Percentiles rank a stretch among this genome's conserved stretches.
phyloP scores from a whole-genome alignment of 164 flowering plant genomes.

The Stephania cephalantha region DNA sequence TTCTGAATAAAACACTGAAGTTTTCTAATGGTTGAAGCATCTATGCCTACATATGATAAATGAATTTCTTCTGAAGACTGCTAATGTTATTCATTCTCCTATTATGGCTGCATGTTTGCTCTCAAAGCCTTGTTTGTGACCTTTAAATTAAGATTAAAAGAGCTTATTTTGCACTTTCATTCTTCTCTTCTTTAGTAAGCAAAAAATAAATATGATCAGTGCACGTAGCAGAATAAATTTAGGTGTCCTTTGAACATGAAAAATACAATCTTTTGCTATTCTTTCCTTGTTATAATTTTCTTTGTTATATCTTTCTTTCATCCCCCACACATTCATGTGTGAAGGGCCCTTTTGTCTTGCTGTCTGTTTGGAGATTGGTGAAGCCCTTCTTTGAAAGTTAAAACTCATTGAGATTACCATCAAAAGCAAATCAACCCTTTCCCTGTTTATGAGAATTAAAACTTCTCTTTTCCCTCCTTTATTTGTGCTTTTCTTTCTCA shows the following conservation, averaged over 20 bases:
- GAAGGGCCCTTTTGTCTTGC: neutral
- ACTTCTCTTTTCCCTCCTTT: neutral
- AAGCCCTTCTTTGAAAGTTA: neutral
- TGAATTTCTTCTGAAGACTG: too few relatives aligned
- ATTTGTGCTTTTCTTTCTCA: neutral
- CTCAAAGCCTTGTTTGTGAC: too few relatives aligned
- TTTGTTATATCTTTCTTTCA: neutral
- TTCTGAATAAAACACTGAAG: too few relatives aligned
- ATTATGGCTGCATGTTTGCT: too few relatives aligned
- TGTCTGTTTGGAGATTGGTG: conserved; percentile 1
- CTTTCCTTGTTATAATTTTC: neutral
- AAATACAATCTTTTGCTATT: neutral
- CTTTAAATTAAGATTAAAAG: too few relatives aligned
- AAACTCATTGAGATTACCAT: neutral
- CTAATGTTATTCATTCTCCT: too few relatives aligned
- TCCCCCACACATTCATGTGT: conserved; percentile 1
- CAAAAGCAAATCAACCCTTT: neutral
- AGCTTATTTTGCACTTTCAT: neutral
- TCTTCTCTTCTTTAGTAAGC: neutral
- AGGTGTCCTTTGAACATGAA: neutral
- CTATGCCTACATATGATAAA: too few relatives aligned
- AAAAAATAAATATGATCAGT: neutral
- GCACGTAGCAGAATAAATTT: neutral
- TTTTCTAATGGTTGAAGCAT: too few relatives aligned
- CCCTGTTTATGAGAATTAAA: neutral